Evolutionary conservation across 495 filamentous ascomycete species (phyloP).

Genomic region (Aspergillus coremiiformis): DNA sequence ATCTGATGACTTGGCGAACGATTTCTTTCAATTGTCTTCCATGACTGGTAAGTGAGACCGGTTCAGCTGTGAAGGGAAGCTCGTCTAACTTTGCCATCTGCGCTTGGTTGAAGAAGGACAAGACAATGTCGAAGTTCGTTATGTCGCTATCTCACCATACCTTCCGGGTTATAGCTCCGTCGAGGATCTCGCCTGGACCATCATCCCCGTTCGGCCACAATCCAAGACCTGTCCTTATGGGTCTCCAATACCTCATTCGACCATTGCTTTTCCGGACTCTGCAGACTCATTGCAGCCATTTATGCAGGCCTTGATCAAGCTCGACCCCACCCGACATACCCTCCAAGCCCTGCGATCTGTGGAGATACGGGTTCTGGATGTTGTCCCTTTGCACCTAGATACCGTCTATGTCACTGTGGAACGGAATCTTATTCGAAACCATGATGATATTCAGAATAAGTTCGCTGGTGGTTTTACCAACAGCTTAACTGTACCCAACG

Average conservation of each 20-base stretch:
- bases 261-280: slow-evolving; percentile 74
- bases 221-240: slow-evolving; percentile 68
- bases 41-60: slow-evolving; percentile 26
- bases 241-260: slow-evolving; percentile 64
- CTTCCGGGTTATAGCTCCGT: slow-evolving; percentile 51
- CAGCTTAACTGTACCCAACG: slow-evolving; percentile 27
- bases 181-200: slow-evolving; percentile 67
- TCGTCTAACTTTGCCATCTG: slow-evolving; percentile 1
- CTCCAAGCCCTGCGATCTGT: slow-evolving; percentile 52
- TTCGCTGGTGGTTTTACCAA: slow-evolving; percentile 54
- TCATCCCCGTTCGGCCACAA: slow-evolving; percentile 66
- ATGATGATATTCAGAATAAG: slow-evolving; percentile 54
- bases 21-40: slow-evolving; percentile 62
- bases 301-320: slow-evolving; percentile 54
- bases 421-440: slow-evolving; percentile 57
- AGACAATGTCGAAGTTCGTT: slow-evolving; percentile 37
- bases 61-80: neutral
- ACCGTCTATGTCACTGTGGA: slow-evolving; percentile 81
- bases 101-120: slow-evolving; percentile 1
- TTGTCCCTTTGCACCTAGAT: slow-evolving; percentile 69
- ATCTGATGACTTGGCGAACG: slow-evolving; percentile 75
- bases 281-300: slow-evolving; percentile 75
- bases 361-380: slow-evolving; percentile 76
- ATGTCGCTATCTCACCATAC: slow-evolving; percentile 80
- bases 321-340: slow-evolving; percentile 46